Conservation (phyloP, 2,329 filamentous ascomycete species). For the Microdochium paspali region DNA sequence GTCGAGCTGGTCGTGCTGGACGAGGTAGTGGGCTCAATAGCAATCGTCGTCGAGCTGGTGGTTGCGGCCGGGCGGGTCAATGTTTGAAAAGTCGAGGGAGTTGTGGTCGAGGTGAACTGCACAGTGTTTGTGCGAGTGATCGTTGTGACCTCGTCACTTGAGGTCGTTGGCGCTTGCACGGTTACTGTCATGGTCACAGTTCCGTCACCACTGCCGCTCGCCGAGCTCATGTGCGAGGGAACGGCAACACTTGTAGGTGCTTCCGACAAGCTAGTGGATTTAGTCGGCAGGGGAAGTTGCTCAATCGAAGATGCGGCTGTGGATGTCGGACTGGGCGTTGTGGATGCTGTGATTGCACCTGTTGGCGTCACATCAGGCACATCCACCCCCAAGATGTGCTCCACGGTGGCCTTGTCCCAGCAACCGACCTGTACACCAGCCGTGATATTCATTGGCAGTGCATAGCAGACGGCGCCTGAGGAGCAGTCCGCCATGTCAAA, state of each 20-base stretch:
- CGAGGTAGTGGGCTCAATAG: not conserved
- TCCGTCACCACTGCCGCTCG: not conserved
- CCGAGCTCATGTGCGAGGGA: not conserved
- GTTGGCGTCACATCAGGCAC: not conserved
- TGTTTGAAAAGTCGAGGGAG: not conserved
- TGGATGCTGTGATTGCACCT: not conserved
- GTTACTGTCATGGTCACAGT: slow-evolving; percentile 5
- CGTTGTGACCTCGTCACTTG: not conserved
- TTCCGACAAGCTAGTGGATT: not conserved
- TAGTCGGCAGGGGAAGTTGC: not conserved
- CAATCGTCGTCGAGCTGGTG: not conserved
- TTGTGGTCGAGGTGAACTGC: not conserved
- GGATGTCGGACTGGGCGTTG: not conserved
- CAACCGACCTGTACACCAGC: not conserved
- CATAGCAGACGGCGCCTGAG: not conserved
- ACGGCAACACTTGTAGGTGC: not conserved
- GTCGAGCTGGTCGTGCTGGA: not conserved
- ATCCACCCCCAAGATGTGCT: not conserved
- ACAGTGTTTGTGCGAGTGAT: not conserved
- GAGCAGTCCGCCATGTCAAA: not conserved
- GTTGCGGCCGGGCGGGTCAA: not conserved
- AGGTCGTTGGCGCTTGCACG: slow-evolving; percentile 8
- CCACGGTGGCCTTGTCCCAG: not conserved
- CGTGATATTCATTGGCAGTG: not conserved
- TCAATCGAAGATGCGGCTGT: not conserved